A percentile compares a stretch with the other conserved stretches of the same genome.
Conservation (phyloP, 805 yeast species). For the Priceomyces fermenticarens region DNA sequence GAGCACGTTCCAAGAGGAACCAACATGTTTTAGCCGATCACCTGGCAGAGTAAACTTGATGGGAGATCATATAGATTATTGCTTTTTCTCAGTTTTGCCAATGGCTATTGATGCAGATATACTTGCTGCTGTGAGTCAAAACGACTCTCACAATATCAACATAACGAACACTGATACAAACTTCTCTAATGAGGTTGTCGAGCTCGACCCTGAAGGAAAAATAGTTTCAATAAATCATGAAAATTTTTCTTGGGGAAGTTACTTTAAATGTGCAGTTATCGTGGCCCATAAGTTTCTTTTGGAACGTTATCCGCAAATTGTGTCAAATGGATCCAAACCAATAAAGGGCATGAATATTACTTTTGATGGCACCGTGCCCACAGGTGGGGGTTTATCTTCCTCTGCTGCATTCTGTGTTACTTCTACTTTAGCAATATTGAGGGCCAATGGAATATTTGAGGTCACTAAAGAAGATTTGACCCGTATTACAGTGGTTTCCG, state of each 20-base stretch:
- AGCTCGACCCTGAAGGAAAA: slow-evolving; percentile 39
- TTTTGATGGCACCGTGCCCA: slow-evolving; percentile 65
- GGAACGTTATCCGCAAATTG: slow-evolving; percentile 26
- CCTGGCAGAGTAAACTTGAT: slow-evolving; percentile 78
- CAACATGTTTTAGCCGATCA: slow-evolving; percentile 54
- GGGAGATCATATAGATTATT: slow-evolving; percentile 75
- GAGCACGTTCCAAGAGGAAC: slow-evolving; percentile 20
- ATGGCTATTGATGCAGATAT: slow-evolving; percentile 70
- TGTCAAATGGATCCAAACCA: slow-evolving; percentile 14
- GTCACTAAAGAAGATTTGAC: slow-evolving; percentile 54
- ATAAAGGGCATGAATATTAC: slow-evolving; percentile 50
- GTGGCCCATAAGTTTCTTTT: slow-evolving; percentile 54
- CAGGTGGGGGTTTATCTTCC: slow-evolving; percentile 69
- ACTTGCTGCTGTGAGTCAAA: slow-evolving; percentile 46
- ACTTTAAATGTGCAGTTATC: slow-evolving; percentile 61
- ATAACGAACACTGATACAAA: slow-evolving; percentile 31
- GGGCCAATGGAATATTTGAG: slow-evolving; percentile 44
- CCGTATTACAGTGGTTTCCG: slow-evolving; percentile 59
- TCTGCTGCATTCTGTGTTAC: slow-evolving; percentile 72
- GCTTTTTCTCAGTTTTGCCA: slow-evolving; percentile 64
- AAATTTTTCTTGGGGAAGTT: slow-evolving; percentile 60
- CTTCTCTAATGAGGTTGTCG: slow-evolving; percentile 35
- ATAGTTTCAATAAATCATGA: slow-evolving; percentile 46
- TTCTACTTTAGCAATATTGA: slow-evolving; percentile 54
- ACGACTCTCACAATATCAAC: slow-evolving; percentile 22